These are phyloP conservation scores for Rhizophlyctis rosea DNA, from an alignment of 192 early-diverging fungal species.

Conservation along the genomic window DNA sequence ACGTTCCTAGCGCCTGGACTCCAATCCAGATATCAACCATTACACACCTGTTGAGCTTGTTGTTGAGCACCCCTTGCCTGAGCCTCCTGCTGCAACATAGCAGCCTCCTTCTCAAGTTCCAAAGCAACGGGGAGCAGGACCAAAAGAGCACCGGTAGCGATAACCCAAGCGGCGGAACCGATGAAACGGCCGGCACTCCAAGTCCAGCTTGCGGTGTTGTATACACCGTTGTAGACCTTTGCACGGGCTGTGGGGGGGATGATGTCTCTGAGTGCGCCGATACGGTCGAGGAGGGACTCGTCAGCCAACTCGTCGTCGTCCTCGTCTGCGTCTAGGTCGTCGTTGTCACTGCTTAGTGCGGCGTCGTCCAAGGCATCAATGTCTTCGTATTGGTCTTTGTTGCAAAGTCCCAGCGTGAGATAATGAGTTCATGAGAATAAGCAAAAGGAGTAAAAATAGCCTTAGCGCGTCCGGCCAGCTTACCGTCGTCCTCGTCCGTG, in stretches of 20 bases:
- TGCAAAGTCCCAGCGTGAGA: background rate
- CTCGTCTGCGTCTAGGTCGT: conserved; percentile 58
- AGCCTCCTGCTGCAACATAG: conserved; percentile 78
- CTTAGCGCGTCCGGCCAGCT: conserved; percentile 1
- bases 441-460: background rate
- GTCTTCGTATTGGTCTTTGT: conserved; percentile 43
- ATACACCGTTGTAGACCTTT: conserved; percentile 54
- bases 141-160: conserved; percentile 81
- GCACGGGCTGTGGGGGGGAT: conserved; percentile 73
- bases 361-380: conserved; percentile 35
- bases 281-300: conserved; percentile 78
- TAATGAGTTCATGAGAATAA: background rate
- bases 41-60: conserved; percentile 35
- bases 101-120: conserved; percentile 84
- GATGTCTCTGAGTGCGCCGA: conserved; percentile 83
- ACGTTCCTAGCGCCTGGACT: no score
- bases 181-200: conserved; percentile 65
- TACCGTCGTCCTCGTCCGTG: conserved; percentile 40
- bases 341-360: conserved; percentile 47
- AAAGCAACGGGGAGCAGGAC: conserved; percentile 81
- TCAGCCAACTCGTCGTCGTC: conserved; percentile 67
- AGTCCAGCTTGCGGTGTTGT: conserved; percentile 42
- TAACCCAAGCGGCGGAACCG: conserved; percentile 84
- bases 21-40: no score
- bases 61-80: conserved; percentile 30